Conservation (phyloP, 441 rosid genomes). For the Geranium incanum region DNA sequence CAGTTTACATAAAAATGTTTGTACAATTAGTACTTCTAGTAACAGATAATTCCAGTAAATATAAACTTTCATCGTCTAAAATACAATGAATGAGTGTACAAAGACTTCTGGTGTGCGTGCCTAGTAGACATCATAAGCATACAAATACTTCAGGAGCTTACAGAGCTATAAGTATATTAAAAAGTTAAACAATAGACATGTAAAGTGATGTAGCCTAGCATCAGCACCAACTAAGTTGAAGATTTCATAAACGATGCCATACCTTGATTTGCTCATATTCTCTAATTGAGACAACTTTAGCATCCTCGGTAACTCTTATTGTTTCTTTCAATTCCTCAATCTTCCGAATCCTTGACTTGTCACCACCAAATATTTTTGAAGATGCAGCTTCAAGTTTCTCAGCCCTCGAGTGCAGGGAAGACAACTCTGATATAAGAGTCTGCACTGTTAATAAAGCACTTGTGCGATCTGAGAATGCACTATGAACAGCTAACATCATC, state of each 20-base stretch:
- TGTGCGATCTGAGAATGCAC: slow-evolving; percentile 81
- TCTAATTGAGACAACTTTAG: slow-evolving; percentile 65
- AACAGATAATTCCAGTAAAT: neutral
- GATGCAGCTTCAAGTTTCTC: slow-evolving; percentile 91
- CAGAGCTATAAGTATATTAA: too few relatives aligned
- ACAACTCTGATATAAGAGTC: slow-evolving; percentile 70
- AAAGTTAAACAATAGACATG: too few relatives aligned
- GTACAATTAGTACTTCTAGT: neutral
- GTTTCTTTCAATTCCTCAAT: slow-evolving; percentile 78
- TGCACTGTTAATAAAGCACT: slow-evolving; percentile 80
- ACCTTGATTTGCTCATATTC: slow-evolving; percentile 88
- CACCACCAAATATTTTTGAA: slow-evolving; percentile 87
- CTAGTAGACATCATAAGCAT: neutral
- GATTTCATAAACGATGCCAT: neutral
- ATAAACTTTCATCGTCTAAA: neutral
- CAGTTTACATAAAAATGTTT: neutral
- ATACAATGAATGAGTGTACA: neutral
- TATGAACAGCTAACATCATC: slow-evolving; percentile 65
- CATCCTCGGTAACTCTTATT: slow-evolving; percentile 61
- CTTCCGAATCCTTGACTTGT: slow-evolving; percentile 72
- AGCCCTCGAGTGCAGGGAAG: slow-evolving; percentile 54
- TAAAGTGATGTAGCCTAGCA: neutral
- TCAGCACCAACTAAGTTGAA: neutral
- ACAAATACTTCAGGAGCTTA: neutral
- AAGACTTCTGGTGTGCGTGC: neutral